Percentiles rank a stretch among this genome's conserved stretches.
Evolutionary conservation across 306 rosid genomes (phyloP).

Genomic region (Medicago ruthenica): DNA sequence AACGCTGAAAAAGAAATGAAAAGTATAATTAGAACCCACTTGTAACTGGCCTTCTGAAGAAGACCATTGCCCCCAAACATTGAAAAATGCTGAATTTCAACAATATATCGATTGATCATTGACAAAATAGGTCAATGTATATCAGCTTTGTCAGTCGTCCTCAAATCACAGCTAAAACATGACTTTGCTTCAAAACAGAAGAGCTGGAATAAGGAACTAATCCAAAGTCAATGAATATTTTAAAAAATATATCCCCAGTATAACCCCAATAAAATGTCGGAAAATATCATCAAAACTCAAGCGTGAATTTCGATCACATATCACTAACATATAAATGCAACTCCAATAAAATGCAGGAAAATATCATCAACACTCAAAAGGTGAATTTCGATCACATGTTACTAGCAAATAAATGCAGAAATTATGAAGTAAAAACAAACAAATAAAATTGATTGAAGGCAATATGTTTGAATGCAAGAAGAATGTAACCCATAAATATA

Average conservation of each 20-base stretch:
- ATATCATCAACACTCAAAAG: background rate
- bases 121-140: conserved; percentile 34
- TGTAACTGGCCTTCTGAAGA: conserved; percentile 31
- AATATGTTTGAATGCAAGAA: conserved; percentile 18
- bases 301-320: conserved; percentile 4
- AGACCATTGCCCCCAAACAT: conserved; percentile 10
- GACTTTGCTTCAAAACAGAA: conserved; percentile 13
- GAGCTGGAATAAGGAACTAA: conserved; percentile 26
- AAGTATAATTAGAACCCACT: conserved; percentile 41
- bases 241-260: background rate
- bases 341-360: conserved; percentile 31
- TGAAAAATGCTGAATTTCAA: conserved; percentile 32
- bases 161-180: conserved; percentile 34
- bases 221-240: background rate
- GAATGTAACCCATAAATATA: conserved; percentile 25
- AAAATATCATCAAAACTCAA: background rate
- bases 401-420: conserved; percentile 18
- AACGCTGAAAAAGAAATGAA: conserved; percentile 69
- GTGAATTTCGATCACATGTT: conserved; percentile 18
- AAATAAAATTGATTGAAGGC: conserved; percentile 21
- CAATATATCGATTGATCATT: conserved; percentile 21
- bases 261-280: conserved; percentile 30
- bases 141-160: conserved; percentile 15
- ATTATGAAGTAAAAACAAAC: background rate
- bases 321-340: conserved; percentile 21